Base-by-base conservation (phyloP, 2,329 filamentous ascomycete species). In the Aspergillus cejpii region DNA sequence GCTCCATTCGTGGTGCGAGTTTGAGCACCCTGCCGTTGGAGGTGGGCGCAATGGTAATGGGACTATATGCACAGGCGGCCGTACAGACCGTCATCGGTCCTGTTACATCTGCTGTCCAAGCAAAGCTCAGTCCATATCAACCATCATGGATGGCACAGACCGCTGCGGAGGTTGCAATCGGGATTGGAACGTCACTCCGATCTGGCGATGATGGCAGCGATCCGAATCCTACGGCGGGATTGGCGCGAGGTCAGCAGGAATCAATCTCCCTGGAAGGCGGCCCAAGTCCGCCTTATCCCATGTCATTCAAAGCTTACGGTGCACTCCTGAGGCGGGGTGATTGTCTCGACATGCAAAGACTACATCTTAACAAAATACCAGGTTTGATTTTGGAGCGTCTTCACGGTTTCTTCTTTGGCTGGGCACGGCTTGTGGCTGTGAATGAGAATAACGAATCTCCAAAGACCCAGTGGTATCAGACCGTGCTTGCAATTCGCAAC, bases 21-120 rank as follows among this genome's bases (percentile, higher is more conserved):
- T 58, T 86, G 5, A 70, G 68, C 2, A 84, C 79, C 1, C 68
- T 86, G 61, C 83, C 83, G 1, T 58, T 87, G 12, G 83, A 87
- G 56, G 59, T 84, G 5, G 82, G 81, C 3, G 23, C 65, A 60
- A 53, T 72, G 65, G 54, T 72, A 2, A 53, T 62, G 2, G 70
- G 70, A 1, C 65, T 72, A 23, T 72, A 70, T 3, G 74, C 70
- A 0, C 62, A 65, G 28, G 58, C 68, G 8, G 58, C 56, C 5
- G 62, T 55, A 1, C 51, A 55, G 15, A 55, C 49, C 1, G 46
- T 56, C 2, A 41, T 61, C 2, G 43, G 49, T 5, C 64, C 62
- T 0, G 60, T 57, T 2, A 49, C 56, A 0, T 36, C 53, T 5
- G 52, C 47, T 6, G 45, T 68, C 39, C 44, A 63, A 54, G 50